Conservation (phyloP, 2,329 filamentous ascomycete genomes). For the Pseudogymnoascus sp. region DNA sequence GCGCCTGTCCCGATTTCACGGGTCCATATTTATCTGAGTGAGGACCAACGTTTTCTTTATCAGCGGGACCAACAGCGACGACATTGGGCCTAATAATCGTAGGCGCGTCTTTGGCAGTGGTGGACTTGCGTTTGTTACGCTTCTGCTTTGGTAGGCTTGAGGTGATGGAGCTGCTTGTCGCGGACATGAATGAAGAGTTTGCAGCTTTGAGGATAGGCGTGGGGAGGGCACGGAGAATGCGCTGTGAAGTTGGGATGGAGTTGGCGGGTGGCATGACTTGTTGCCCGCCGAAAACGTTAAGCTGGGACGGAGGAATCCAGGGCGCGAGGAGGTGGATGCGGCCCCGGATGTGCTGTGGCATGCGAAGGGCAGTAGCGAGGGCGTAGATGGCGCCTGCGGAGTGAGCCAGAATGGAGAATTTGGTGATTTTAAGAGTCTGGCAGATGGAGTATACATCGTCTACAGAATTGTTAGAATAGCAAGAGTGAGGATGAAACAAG, state of each 20-base stretch:
- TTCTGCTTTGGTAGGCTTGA: conserved; percentile 64
- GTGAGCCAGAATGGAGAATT: conserved; percentile 93
- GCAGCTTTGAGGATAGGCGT: conserved; percentile 88
- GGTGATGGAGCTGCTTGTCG: conserved; percentile 78
- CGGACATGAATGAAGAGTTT: conserved; percentile 90
- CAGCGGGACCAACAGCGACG: conserved; percentile 26
- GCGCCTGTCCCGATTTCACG: conserved; percentile 24
- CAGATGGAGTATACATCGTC: conserved; percentile 90
- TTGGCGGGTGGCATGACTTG: conserved; percentile 71
- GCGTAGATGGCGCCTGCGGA: conserved; percentile 98
- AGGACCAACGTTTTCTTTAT: conserved; percentile 25
- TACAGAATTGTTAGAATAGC: conserved; percentile 25
- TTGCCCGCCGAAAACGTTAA: conserved; percentile 68
- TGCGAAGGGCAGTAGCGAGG: conserved; percentile 84
- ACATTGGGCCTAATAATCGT: conserved; percentile 27
- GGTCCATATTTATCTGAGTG: conserved; percentile 21
- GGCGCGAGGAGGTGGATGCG: conserved; percentile 90
- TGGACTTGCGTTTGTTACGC: conserved; percentile 50
- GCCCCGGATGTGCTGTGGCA: conserved; percentile 91
- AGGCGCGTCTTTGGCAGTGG: conserved; percentile 31
- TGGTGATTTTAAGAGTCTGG: conserved; percentile 81
- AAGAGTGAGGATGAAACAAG: background rate
- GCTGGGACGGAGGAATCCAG: conserved; percentile 94
- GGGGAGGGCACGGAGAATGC: conserved; percentile 80
- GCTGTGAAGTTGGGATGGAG: conserved; percentile 82